Percentiles rank a stretch among this genome's conserved stretches.
These are phyloP conservation scores for Aureobasidium leucospermi DNA, from an alignment of 2,329 filamentous ascomycete species.

Conservation along the genomic window DNA sequence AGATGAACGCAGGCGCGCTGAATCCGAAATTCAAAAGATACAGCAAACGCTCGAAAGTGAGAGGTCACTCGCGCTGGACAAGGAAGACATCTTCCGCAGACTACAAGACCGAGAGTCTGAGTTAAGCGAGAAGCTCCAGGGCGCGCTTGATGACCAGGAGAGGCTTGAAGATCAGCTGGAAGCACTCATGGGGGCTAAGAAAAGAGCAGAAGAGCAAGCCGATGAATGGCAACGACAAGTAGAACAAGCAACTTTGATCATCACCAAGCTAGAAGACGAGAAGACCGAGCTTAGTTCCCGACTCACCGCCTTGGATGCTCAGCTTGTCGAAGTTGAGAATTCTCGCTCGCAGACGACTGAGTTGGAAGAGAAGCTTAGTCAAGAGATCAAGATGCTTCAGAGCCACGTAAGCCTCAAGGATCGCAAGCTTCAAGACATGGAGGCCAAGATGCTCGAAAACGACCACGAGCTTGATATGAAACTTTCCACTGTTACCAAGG, in stretches of 20 bases:
- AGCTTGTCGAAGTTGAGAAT: constrained; percentile 62
- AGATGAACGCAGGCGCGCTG: constrained; percentile 80
- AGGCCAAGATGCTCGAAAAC: constrained; percentile 71
- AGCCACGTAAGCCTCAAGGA: constrained; percentile 87
- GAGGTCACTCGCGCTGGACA: constrained; percentile 88
- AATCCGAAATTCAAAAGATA: constrained; percentile 79
- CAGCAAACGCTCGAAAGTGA: constrained; percentile 95
- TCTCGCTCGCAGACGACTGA: constrained; percentile 66
- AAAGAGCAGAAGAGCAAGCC: constrained; percentile 76
- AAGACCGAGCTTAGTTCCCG: constrained; percentile 67
- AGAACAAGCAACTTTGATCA: constrained; percentile 84
- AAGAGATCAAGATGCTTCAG: constrained; percentile 84
- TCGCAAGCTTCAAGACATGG: constrained; percentile 79
- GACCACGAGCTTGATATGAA: constrained; percentile 89
- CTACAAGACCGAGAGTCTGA: constrained; percentile 86
- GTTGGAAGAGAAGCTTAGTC: constrained; percentile 67
- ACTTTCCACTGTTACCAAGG: constrained; percentile 68
- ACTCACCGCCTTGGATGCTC: constrained; percentile 61
- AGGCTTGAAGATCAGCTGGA: constrained; percentile 90
- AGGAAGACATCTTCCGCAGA: constrained; percentile 98
- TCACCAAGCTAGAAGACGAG: constrained; percentile 76
- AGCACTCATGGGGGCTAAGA: constrained; percentile 79
- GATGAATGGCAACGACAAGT: constrained; percentile 73
- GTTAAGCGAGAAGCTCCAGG: constrained; percentile 84
- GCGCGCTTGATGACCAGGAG: constrained; percentile 89